Conservation (phyloP, 2,329 filamentous ascomycete genomes). For the Magnaporthiopsis poae region DNA sequence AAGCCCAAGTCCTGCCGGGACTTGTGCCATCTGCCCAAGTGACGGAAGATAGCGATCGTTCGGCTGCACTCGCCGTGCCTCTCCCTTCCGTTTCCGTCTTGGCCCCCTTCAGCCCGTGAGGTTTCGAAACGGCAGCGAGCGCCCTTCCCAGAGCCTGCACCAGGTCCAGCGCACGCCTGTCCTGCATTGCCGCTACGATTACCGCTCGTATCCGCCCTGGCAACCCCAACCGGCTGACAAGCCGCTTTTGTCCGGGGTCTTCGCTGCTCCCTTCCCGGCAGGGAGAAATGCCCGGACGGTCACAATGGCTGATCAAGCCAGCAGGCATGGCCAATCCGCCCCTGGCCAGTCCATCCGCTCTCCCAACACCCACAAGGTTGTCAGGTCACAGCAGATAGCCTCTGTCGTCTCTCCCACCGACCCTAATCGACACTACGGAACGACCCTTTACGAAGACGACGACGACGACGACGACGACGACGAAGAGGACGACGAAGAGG, state of each 20-base stretch:
- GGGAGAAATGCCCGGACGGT: slow-evolving; percentile 1
- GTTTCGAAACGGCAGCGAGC: neutral
- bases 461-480: slow-evolving; percentile 18
- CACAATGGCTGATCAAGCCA: slow-evolving; percentile 34
- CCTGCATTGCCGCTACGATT: neutral
- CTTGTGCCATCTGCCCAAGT: neutral
- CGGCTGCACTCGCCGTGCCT: neutral
- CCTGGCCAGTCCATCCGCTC: slow-evolving; percentile 20
- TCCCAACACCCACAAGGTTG: slow-evolving; percentile 30
- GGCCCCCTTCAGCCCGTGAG: no score
- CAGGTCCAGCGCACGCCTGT: neutral
- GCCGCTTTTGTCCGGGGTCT: neutral
- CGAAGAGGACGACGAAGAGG: slow-evolving; percentile 19
- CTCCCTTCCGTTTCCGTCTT: neutral
- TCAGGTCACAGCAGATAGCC: slow-evolving; percentile 46
- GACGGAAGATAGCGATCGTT: neutral
- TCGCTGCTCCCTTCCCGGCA: neutral
- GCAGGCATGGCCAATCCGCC: slow-evolving; percentile 17
- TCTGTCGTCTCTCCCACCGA: slow-evolving; percentile 25
- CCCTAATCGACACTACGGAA: slow-evolving; percentile 14
- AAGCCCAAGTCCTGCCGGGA: neutral
- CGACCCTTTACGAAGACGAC: slow-evolving; percentile 17
- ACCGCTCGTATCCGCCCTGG: neutral
- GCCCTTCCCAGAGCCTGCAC: neutral
- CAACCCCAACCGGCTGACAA: neutral